phyloP scores from a whole-genome alignment of 192 early-diverging fungal genomes.

The Coemansia sp. region DNA sequence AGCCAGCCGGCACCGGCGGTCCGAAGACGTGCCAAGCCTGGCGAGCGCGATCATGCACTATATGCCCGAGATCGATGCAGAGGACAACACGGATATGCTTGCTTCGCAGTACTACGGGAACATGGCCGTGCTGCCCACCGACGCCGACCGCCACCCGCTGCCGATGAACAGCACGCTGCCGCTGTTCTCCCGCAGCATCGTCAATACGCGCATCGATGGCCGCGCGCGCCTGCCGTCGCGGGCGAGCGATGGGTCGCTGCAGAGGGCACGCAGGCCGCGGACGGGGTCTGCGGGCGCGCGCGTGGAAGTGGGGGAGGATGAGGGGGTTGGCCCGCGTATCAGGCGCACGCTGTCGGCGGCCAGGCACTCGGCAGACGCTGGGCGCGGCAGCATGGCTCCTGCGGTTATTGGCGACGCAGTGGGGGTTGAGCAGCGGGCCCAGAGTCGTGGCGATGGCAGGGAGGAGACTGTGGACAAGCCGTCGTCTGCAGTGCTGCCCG shows the following conservation, averaged over 20 bases:
- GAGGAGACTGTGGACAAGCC: too few species aligned
- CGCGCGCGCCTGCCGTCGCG: slow-evolving; percentile 7
- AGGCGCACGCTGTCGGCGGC: too few species aligned
- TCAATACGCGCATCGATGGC: slow-evolving; percentile 13
- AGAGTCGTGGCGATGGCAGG: too few species aligned
- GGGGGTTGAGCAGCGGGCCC: too few species aligned
- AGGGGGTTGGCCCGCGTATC: too few species aligned
- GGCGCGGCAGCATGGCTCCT: too few species aligned
- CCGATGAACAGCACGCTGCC: slow-evolving; percentile 53
- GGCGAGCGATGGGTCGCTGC: slow-evolving; percentile 19
- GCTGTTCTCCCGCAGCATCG: slow-evolving; percentile 47
- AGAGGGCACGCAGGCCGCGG: background rate
- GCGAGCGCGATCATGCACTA: slow-evolving; percentile 40
- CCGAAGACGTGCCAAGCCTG: background rate
- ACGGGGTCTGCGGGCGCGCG: too few species aligned
- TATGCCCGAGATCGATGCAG: slow-evolving; percentile 33
- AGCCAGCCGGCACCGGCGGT: background rate
- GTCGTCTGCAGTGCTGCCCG: too few species aligned
- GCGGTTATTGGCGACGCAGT: too few species aligned
- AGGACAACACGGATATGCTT: slow-evolving; percentile 21
- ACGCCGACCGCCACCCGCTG: slow-evolving; percentile 24
- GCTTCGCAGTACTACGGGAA: slow-evolving; percentile 48
- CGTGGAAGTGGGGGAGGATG: background rate
- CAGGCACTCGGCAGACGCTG: too few species aligned
- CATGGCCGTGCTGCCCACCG: slow-evolving; percentile 25